These are phyloP conservation scores for Microsporum ferrugineum DNA, from an alignment of 2,329 filamentous ascomycete species.

Conservation along the genomic window DNA sequence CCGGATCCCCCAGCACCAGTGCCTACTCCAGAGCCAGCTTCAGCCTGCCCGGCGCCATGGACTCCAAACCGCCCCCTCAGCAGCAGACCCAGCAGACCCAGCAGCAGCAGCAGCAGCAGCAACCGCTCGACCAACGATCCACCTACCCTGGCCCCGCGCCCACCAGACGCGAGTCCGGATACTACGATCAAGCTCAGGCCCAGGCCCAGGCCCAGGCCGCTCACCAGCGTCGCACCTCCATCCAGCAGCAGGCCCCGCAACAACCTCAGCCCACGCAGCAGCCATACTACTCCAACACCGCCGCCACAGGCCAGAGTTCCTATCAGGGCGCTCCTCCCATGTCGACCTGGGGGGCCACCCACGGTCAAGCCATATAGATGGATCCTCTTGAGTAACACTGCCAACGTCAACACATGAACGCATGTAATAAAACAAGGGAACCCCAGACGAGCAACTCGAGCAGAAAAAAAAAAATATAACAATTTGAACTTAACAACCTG, in stretches of 20 bases:
- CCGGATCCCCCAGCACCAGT: constrained; percentile 21
- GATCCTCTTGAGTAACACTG: not conserved
- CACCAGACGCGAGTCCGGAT: constrained; percentile 25
- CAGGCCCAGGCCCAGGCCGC: constrained; percentile 18
- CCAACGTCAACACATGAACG: no score
- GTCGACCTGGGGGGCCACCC: not conserved
- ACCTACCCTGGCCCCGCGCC: constrained; percentile 19
- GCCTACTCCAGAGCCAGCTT: constrained; percentile 30
- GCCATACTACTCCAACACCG: not conserved
- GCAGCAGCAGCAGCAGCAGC: not conserved
- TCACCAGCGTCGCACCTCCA: constrained; percentile 17
- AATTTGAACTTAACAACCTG: no score
- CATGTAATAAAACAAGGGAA: no score
- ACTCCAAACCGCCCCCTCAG: constrained; percentile 21
- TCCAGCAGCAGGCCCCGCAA: not conserved
- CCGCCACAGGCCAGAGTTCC: not conserved
- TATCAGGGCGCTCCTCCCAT: not conserved
- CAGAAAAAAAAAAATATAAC: no score
- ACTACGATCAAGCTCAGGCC: constrained; percentile 17
- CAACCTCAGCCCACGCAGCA: constrained; percentile 4
- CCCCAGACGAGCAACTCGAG: no score
- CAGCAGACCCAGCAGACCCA: not conserved
- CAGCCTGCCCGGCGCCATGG: constrained; percentile 18
- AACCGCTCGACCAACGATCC: constrained; percentile 7
- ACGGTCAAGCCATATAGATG: not conserved